Base-by-base conservation (phyloP, 208 protist genomes). In the Phytomonas sp. region DNA sequence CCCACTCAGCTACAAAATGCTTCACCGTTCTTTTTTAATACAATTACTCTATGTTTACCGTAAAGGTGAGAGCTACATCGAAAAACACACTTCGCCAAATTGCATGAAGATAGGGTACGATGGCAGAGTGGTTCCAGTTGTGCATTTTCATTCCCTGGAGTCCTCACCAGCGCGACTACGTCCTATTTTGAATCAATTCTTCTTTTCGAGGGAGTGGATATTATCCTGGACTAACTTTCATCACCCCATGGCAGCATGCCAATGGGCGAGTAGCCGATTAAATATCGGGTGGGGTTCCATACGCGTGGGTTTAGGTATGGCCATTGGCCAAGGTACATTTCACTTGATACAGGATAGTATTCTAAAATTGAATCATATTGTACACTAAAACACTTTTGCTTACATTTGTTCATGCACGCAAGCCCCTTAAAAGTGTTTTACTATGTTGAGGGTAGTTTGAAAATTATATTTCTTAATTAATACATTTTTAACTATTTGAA, bases 201-300 rank as follows among this genome's bases (percentile, higher is more conserved):
- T 56, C n/a, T 61, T 40, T 0, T n/a, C 60, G 14, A 63, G 37
- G 45, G 10, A 67, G 62, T 66, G 75, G 30, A 12, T 52, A 11
- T 73, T 71, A 66, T 66, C 70, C 0, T 32, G 69, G 33, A 61
- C 26, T n/a, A 76, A 81, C 63, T 69, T 69, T 19, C 79, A 82
- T 26, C 84, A 96, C 63, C 87, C 86, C 8, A 56, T 88, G n/a
- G 87, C 79, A 0, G 81, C 87, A 6, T 92, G 82, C 74, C 77
- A 71, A 34, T 94, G 88, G 91, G 76, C 84, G 31, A 94, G 93
- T 68, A 90, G 81, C 34, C 81, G 92, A 0, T 78, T 96, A 31
- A 96, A 94, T 70, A 90, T 96, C 68, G 92, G 92, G 6, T 96
- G 92, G 89, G 92, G 92, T 7, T 94, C 92, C 23, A 65, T 94